Percentiles rank a stretch among this genome's conserved stretches.
Evolutionary conservation across 83 land plant genomes (phyloP).

Genomic region (Picea abies): DNA sequence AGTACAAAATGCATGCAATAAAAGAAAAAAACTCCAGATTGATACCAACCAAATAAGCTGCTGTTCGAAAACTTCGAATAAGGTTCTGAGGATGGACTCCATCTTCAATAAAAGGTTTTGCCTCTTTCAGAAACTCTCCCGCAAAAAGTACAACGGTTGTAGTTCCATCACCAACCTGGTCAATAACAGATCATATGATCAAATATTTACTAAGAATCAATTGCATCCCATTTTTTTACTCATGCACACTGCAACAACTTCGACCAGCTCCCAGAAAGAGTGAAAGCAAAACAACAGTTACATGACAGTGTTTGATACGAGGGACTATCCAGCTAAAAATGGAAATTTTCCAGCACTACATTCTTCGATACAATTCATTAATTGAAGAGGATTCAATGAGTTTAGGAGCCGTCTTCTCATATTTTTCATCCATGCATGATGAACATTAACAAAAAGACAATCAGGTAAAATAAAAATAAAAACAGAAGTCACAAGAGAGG

Average conservation of each 20-base stretch:
- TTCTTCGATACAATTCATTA: neutral
- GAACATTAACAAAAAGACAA: neutral
- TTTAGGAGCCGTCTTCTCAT: neutral
- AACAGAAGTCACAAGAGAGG: neutral
- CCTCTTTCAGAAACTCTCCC: slow-evolving; percentile 92
- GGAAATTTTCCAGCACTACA: neutral
- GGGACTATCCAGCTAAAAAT: neutral
- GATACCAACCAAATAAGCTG: slow-evolving; percentile 58
- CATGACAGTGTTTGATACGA: neutral
- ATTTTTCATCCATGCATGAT: slow-evolving; percentile 2
- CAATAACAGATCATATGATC: neutral
- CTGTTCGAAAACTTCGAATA: slow-evolving; percentile 79
- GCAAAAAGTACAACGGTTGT: slow-evolving; percentile 98
- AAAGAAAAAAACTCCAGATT: neutral
- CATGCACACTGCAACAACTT: neutral
- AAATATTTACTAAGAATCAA: neutral
- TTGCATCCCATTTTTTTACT: neutral
- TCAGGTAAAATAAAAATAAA: neutral
- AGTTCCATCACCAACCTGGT: slow-evolving; percentile 98
- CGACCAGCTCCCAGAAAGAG: neutral
- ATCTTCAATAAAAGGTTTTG: slow-evolving; percentile 97
- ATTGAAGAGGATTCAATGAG: neutral
- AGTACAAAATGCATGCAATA: neutral
- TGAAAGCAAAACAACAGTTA: neutral
- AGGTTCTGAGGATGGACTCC: slow-evolving; percentile 97